Base-by-base conservation (phyloP, 2,329 filamentous ascomycete species). In the Furcasterigmium sp. region DNA sequence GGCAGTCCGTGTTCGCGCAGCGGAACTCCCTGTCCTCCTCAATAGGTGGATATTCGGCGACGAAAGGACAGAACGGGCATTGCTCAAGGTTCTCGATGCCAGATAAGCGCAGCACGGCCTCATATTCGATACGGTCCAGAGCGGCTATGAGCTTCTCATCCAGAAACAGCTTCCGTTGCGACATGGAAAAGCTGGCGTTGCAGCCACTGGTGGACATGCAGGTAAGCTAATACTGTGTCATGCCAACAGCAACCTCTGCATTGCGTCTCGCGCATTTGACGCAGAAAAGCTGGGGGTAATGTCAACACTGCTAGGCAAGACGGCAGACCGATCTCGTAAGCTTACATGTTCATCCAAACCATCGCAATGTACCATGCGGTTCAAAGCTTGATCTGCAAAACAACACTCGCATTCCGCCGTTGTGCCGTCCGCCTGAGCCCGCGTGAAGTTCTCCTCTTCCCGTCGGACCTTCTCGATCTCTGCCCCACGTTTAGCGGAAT, bases 11-110 rank as follows among this genome's bases (percentile, higher is more conserved):
- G 44, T 81, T 83, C 41, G 76, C 68, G 62, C 89, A 95, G 4
- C 72, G 70, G 50, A 95, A 94, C 55, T 91, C 85, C 47, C 75
- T 81, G 58, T 91, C 75, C 15, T 78, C 64, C 15, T 85, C 78
- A 2, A 85, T 64, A 0, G 85, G 77, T 0, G 78, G 80, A 50
- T 80, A 86, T 46, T 89, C 84, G 26, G 82, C 85, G 34, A 86
- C 87, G 65, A 80, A 94, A 18, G 86, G 81, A 59, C 89, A 95
- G 56, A 90, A 93, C 0, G 88, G 87, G 51, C 89, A 95, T 25
- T 76, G 80, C 25, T 78, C 85, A 2, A 95, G 74, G 47, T 83
- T 80, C 32, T 89, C 80, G 28, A 94, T 74, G 0, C 74, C 78
- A 1, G 87, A 86, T 47, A 78, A 69, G n/a, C 78, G 76, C 30